Evolutionary conservation across 2,329 filamentous ascomycete species (phyloP).

Genomic region (Phyllosticta citriasiana): DNA sequence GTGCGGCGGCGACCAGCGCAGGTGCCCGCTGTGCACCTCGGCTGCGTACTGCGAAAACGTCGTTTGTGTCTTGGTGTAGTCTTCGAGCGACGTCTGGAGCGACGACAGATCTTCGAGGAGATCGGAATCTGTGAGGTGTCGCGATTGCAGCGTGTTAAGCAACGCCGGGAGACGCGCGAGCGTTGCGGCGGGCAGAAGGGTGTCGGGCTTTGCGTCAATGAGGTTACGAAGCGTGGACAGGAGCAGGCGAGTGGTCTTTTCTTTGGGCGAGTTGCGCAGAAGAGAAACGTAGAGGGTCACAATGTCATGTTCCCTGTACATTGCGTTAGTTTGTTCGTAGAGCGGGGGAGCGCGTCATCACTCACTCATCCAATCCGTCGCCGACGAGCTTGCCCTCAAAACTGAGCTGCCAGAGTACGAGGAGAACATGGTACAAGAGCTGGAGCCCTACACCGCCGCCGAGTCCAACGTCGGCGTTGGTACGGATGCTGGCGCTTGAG

Average conservation of each 20-base stretch:
- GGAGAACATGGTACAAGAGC: slow-evolving; percentile 82
- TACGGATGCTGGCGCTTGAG: slow-evolving; percentile 46
- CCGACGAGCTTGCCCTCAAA: slow-evolving; percentile 68
- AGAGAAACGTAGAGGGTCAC: slow-evolving; percentile 87
- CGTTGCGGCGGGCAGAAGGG: slow-evolving; percentile 69
- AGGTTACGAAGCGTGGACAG: slow-evolving; percentile 86
- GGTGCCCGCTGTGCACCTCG: slow-evolving; percentile 74
- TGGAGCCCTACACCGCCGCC: slow-evolving; percentile 79
- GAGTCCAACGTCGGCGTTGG: slow-evolving; percentile 53
- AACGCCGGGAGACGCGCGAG: slow-evolving; percentile 68
- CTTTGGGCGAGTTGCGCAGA: slow-evolving; percentile 84
- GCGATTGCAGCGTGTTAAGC: slow-evolving; percentile 46
- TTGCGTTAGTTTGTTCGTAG: slow-evolving; percentile 1
- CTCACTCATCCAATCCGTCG: slow-evolving; percentile 76
- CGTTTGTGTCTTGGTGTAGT: slow-evolving; percentile 65
- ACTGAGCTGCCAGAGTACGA: slow-evolving; percentile 93
- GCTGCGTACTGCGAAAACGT: slow-evolving; percentile 63
- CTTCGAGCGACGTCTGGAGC: slow-evolving; percentile 59
- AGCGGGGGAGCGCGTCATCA: slow-evolving; percentile 11
- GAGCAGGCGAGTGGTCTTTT: slow-evolving; percentile 90
- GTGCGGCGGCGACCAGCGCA: slow-evolving; percentile 89
- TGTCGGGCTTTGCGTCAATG: slow-evolving; percentile 59
- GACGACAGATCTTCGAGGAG: slow-evolving; percentile 40
- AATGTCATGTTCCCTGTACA: slow-evolving; percentile 75
- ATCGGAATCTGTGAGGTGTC: slow-evolving; percentile 43